A percentile compares a stretch with the other conserved stretches of the same genome.
Conservation (phyloP, 129 eudicot species). For the Escallonia herrerae region DNA sequence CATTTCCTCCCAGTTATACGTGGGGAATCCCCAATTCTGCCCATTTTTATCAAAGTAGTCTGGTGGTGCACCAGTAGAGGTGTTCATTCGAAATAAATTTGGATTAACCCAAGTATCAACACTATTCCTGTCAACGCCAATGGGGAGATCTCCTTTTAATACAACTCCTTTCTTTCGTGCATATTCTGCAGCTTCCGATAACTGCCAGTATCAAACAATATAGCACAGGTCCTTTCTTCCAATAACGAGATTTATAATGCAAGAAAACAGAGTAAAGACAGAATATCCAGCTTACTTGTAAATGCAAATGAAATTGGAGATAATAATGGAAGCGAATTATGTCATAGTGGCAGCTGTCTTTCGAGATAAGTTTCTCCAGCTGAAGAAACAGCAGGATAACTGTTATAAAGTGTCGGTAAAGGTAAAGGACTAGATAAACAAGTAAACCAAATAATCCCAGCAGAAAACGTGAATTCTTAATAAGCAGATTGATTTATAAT, state of each 20-base stretch:
- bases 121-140: constrained; percentile 94
- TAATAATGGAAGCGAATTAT: constrained; percentile 85
- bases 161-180: constrained; percentile 92
- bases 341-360: constrained; percentile 72
- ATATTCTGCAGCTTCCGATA: constrained; percentile 87
- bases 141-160: constrained; percentile 94
- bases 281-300: constrained; percentile 55
- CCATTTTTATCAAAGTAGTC: constrained; percentile 99
- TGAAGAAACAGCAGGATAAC: constrained; percentile 32
- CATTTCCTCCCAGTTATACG: constrained; percentile 99
- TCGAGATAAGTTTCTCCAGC: constrained; percentile 88
- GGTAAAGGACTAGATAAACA: not conserved
- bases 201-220: constrained; percentile 29
- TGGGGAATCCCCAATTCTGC: constrained; percentile 99
- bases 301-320: constrained; percentile 81
- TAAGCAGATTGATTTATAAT: not conserved
- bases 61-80: constrained; percentile 99
- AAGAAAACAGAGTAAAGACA: constrained; percentile 1
- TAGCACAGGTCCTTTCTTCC: not conserved
- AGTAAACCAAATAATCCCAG: not conserved
- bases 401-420: constrained; percentile 5
- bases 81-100: constrained; percentile 86
- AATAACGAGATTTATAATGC: not conserved
- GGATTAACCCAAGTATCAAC: constrained; percentile 99
- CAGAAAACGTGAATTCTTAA: no score